Base-by-base conservation (phyloP, 1,284 basidiomycete genomes). In the Rugiboletus extremiorientalis region DNA sequence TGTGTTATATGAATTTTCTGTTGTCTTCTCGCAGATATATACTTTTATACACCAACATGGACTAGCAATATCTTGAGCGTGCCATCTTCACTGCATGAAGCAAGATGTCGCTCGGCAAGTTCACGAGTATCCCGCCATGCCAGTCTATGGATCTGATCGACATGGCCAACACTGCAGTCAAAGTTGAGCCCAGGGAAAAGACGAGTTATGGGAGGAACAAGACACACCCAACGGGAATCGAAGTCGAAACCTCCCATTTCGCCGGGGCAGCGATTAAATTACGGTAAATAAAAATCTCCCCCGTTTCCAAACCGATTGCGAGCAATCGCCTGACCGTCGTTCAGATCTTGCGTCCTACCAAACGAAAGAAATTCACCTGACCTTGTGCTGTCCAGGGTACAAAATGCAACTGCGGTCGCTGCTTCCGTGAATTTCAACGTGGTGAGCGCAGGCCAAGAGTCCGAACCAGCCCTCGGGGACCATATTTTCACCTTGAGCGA, bases 61-160 rank as follows among this genome's bases (percentile, higher is more conserved):
- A 90, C 79, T 70, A 74, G 77, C 74, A 84, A 74, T 79, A 91
- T 79, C 75, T 82, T 88, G 77, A 91, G 74, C 78, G 86, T 86
- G 77, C 89, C 86, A 79, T 92, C 90, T 77, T 92, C 89, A 72
- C 89, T 88, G 63, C 83, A 85, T 52, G 79, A 80, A 27, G 83
- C 84, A 28, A 84, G 74, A 55, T 76, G 69, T 62, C 78, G 76
- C 42, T 65, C 64, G 31, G 61, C 55, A 28, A 59, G 60, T 5
- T 64, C 65, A 20, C 61, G 58, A 7, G 63, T 58, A 30, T 85
- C 83, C 50, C 84, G 78, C 90, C 90, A 92, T 27, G 81, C 77
- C 60, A 92, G 71, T 59, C 80, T 81, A 64, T 91, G 79, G 43
- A 92, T 80, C 55, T 90, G 89, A 64, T 84, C 83, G 40, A 85